Evolutionary conservation across 78 protist species (phyloP).

Genomic region (Emiliania huxleyi): DNA sequence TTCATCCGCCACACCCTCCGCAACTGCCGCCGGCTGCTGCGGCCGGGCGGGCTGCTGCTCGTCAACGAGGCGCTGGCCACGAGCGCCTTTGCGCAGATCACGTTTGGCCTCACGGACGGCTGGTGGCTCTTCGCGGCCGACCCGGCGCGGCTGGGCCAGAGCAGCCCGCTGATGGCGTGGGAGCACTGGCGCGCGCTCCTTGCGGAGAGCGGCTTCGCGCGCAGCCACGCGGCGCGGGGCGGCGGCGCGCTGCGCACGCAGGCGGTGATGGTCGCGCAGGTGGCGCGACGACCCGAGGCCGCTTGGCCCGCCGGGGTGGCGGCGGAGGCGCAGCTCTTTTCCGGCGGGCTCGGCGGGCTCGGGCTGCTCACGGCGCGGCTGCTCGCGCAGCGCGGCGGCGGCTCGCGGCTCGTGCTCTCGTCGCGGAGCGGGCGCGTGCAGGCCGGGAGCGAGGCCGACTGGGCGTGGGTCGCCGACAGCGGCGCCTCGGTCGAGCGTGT

Average conservation of each 20-base stretch:
- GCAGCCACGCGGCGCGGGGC: not conserved
- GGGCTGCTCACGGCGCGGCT: not conserved
- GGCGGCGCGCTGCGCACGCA: not conserved
- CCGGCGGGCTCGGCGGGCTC: conserved; percentile 46
- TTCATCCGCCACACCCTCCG: not conserved
- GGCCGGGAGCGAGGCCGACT: not conserved
- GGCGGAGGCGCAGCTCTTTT: not conserved
- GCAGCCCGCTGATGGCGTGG: not conserved
- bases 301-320: not conserved
- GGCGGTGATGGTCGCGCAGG: not conserved
- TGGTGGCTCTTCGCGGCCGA: not conserved
- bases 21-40: not conserved
- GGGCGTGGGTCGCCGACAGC: not conserved
- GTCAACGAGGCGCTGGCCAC: not conserved
- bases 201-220: not conserved
- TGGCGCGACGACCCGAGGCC: not conserved
- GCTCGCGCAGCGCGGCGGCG: not conserved
- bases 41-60: not conserved
- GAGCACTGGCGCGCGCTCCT: not conserved
- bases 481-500: not conserved
- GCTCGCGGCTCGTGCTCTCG: not conserved
- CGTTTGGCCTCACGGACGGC: not conserved
- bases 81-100: not conserved
- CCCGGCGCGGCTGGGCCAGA: not conserved
- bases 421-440: not conserved